Conservation (phyloP, 257 asterid genomes). For the Pogostemon cablin region DNA sequence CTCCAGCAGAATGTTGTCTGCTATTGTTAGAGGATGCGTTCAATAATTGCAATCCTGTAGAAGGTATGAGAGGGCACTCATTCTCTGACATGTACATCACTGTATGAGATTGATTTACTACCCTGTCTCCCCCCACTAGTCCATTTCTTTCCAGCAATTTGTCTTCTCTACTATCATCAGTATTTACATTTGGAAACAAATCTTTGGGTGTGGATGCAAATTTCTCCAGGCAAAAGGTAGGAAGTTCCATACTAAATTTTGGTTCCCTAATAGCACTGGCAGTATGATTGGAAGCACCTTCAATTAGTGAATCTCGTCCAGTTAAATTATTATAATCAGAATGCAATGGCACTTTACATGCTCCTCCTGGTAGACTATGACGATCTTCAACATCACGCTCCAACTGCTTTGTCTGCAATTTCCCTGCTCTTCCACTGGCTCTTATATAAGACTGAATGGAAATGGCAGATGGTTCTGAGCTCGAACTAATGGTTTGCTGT, state of each 20-base stretch:
- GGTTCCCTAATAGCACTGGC: conserved; percentile 41
- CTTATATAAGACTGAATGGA: conserved; percentile 39
- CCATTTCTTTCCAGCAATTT: conserved; percentile 38
- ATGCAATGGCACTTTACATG: conserved; percentile 34
- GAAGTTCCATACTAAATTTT: conserved; percentile 39
- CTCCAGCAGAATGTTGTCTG: conserved; percentile 32
- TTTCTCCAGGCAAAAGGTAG: conserved; percentile 37
- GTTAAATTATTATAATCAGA: conserved; percentile 32
- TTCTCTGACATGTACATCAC: conserved; percentile 36
- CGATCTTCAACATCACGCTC: conserved; percentile 45
- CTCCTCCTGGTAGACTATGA: conserved; percentile 37
- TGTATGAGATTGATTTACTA: conserved; percentile 39
- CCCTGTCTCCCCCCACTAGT: conserved; percentile 36
- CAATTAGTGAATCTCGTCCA: conserved; percentile 38
- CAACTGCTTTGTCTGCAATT: conserved; percentile 40
- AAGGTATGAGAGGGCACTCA: conserved; percentile 52
- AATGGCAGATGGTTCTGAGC: conserved; percentile 43
- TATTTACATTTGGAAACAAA: conserved; percentile 34
- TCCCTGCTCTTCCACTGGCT: conserved; percentile 35
- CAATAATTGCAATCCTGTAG: conserved; percentile 45
- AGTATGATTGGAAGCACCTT: conserved; percentile 44
- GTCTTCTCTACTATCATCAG: conserved; percentile 41
- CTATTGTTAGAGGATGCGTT: conserved; percentile 32
- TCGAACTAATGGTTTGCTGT: conserved; percentile 34
- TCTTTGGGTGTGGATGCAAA: conserved; percentile 38